phyloP scores from a whole-genome alignment of 192 early-diverging fungal species.

The Paraglomus occultum region DNA sequence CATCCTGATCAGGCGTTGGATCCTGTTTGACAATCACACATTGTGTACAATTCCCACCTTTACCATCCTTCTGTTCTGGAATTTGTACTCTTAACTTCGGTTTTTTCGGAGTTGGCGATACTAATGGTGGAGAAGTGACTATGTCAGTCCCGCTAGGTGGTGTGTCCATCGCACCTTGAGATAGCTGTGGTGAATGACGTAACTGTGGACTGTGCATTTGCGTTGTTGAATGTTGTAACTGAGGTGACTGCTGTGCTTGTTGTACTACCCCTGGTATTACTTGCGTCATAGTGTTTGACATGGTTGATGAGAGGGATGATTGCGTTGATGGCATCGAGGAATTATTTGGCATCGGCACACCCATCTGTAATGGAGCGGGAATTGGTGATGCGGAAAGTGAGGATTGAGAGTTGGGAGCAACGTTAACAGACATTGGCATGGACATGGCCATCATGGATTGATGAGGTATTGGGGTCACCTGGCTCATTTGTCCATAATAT shows the following conservation, averaged over 20 bases:
- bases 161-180: neutral
- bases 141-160: constrained; percentile 1
- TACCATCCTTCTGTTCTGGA: neutral
- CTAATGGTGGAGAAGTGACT: constrained; percentile 11
- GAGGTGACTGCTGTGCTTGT: no score
- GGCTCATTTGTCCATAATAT: constrained; percentile 24
- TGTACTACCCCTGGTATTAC: no score
- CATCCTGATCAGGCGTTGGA: constrained; percentile 5
- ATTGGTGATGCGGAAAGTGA: no score
- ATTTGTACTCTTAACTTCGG: constrained; percentile 32
- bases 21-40: neutral
- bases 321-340: no score
- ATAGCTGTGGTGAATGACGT: neutral
- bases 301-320: no score
- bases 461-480: constrained; percentile 11
- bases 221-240: no score
- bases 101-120: constrained; percentile 32
- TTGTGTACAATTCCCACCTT: no score
- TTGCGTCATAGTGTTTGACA: no score
- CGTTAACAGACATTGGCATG: constrained; percentile 15
- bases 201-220: neutral
- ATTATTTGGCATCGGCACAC: no score
- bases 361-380: no score
- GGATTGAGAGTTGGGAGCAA: neutral
- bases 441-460: constrained; percentile 18